Conservation (phyloP, 2,329 filamentous ascomycete species). For the Pseudogymnoascus sp. region DNA sequence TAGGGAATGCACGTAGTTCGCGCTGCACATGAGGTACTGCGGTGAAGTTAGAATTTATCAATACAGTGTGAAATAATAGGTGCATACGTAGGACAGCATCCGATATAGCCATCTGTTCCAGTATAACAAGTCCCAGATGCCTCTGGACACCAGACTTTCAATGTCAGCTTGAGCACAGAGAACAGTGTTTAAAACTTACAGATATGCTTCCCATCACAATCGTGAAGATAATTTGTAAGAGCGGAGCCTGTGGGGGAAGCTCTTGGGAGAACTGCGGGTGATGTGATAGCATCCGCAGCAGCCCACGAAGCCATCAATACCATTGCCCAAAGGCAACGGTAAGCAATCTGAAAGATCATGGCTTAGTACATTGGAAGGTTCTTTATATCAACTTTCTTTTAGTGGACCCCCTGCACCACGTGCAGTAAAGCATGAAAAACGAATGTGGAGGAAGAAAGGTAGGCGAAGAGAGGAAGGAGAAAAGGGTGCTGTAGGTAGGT, state of each 20-base stretch:
- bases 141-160: neutral
- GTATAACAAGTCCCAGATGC: constrained; percentile 11
- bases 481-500: neutral
- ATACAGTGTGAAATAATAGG: neutral
- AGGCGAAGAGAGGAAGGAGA: neutral
- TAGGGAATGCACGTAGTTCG: neutral
- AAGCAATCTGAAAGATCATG: neutral
- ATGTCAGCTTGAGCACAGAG: neutral
- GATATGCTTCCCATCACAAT: neutral
- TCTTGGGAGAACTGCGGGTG: neutral
- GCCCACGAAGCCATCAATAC: neutral
- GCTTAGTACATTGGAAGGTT: neutral
- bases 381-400: neutral
- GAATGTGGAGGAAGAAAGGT: neutral
- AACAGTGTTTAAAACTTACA: neutral
- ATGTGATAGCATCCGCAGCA: neutral
- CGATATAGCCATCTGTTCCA: neutral
- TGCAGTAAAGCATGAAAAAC: neutral
- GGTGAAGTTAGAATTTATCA: neutral
- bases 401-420: neutral
- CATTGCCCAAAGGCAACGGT: neutral
- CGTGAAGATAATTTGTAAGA: neutral
- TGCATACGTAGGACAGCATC: neutral
- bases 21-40: neutral
- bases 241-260: neutral